These are phyloP conservation scores for Mrakia frigida DNA, from an alignment of 768 basidiomycete species.

Conservation along the genomic window DNA sequence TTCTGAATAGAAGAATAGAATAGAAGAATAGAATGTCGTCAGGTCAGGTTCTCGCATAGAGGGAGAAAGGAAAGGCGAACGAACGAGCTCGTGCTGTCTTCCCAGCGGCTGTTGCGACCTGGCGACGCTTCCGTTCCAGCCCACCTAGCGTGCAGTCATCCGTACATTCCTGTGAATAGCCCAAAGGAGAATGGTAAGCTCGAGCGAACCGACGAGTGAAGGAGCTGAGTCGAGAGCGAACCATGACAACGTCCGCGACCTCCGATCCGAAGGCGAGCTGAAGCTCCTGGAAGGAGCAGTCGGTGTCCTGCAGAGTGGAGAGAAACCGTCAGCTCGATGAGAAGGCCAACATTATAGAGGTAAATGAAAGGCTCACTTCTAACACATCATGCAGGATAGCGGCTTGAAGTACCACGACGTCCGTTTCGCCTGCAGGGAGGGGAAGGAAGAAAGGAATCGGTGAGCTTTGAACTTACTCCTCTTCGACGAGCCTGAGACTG, in stretches of 20 bases:
- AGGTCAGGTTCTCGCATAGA: not conserved
- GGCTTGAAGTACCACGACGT: constrained; percentile 27
- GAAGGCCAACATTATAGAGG: not conserved
- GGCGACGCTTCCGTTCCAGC: constrained; percentile 14
- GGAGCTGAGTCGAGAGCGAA: not conserved
- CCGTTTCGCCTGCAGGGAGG: constrained; percentile 14
- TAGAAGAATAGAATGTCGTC: not conserved
- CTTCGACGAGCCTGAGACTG: not conserved
- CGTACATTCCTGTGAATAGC: constrained; percentile 7
- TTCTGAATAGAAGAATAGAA: not conserved
- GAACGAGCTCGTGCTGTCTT: constrained; percentile 24
- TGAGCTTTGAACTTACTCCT: not conserved
- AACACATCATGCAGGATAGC: constrained; percentile 30
- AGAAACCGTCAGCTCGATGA: not conserved
- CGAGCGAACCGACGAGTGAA: not conserved
- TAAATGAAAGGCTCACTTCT: constrained; percentile 9
- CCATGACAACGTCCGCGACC: constrained; percentile 22
- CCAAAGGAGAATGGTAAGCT: not conserved
- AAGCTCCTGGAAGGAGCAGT: constrained; percentile 15
- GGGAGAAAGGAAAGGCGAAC: not conserved
- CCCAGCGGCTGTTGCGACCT: constrained; percentile 12
- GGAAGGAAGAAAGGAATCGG: not conserved
- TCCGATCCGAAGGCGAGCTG: constrained; percentile 14
- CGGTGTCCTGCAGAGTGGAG: constrained; percentile 23
- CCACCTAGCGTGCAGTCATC: constrained; percentile 13